These are phyloP conservation scores for Fusarium sp. DNA, from an alignment of 2,329 filamentous ascomycete species.

Conservation along the genomic window DNA sequence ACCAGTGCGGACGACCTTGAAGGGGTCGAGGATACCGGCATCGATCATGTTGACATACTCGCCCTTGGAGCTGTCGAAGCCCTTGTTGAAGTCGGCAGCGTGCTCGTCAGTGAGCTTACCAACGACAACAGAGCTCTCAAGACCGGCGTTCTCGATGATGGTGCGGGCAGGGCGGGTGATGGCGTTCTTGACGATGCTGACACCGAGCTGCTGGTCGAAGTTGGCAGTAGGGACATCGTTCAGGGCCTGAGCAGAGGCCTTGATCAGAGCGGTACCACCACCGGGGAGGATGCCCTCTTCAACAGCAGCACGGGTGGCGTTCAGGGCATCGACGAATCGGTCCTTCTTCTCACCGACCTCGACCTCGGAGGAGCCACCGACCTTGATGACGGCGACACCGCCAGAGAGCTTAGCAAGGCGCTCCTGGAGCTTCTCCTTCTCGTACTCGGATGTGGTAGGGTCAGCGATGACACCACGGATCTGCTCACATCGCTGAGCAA, in stretches of 20 bases:
- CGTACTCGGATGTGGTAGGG: conserved; percentile 95
- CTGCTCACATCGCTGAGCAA: conserved; percentile 97
- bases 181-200: conserved; percentile 97
- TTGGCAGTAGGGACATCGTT: conserved; percentile 86
- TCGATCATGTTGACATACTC: conserved; percentile 99
- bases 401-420: conserved; percentile 99
- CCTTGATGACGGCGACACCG: conserved; percentile 99
- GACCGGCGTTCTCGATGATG: conserved; percentile 97
- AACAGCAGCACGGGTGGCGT: conserved; percentile 96
- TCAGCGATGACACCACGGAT: conserved; percentile 97
- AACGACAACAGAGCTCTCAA: conserved; percentile 95
- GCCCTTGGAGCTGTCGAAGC: conserved; percentile 95
- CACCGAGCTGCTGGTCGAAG: conserved; percentile 99
- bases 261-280: conserved; percentile 97
- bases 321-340: conserved; percentile 97
- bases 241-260: conserved; percentile 92
- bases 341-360: conserved; percentile 99
- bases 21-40: conserved; percentile 96
- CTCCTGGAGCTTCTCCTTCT: conserved; percentile 99
- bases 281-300: conserved; percentile 99
- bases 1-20: conserved; percentile 99
- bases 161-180: conserved; percentile 95
- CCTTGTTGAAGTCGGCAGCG: conserved; percentile 94
- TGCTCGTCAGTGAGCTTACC: conserved; percentile 98
- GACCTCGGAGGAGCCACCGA: conserved; percentile 96